Evolutionary conservation across 2,329 filamentous ascomycete species (phyloP), one percentile per base, ranked within the genome.

Genomic region (Pestalotiopsis sp.): DNA sequence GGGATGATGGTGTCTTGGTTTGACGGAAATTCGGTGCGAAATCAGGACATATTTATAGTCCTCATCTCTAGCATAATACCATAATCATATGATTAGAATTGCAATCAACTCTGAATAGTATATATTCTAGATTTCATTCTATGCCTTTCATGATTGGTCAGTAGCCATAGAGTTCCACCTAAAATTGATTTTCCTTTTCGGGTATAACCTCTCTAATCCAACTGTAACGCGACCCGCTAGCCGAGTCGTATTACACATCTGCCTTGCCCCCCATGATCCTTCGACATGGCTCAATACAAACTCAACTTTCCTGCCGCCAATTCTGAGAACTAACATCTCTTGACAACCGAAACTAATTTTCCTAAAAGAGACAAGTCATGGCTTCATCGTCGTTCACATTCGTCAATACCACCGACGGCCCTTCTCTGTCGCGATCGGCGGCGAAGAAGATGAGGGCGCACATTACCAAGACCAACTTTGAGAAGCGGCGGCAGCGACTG

Each of bases 381-480:
- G 60, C 39, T 56, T 56, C 60, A 38, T 38, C 60, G 55, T 30
- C 24, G 14, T 73, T 73, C 44, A 72, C 68, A 35, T 73, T 73
- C 38, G 40, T 73, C 14, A 73, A 68, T 39, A 52, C 66, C 11
- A 71, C 69, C n/a, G 69, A 68, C n/a, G 68, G 64, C 14, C 59
- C 71, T 61, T 66, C 44, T 13, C 55, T 73, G 52, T 71, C 70
- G 7, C 64, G 65, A 17, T 40, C 64, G 11, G 68, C 68, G 13
- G 69, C 70, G 2, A 71, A 67, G 60, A 57, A 61, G 30, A 70
- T 73, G 68, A 70, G 70, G 48, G 66, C 69, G 30, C 71, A 73
- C 64, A 44, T 73, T 24, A 73, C 70, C 4, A 71, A 64, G 66
- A 68, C 68, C 11, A 73, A 73, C 40, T 73, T 73, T 61, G 70